Base-by-base conservation (phyloP, 441 rosid genomes). In the Lepidium campestre region DNA sequence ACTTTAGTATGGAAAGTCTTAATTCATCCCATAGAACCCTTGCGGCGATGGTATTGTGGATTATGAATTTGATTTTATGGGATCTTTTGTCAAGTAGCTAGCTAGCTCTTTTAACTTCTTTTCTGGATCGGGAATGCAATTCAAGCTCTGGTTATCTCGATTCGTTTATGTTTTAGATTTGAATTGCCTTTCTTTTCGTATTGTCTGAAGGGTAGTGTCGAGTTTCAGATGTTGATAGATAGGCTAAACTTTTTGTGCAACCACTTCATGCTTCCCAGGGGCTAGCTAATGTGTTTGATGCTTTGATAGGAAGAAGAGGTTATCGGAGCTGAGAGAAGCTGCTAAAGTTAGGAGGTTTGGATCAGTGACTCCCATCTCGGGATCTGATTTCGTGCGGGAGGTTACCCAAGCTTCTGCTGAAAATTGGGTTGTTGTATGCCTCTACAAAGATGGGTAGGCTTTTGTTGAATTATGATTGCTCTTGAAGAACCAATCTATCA, bases 371-470 rank as follows among this genome's bases (percentile, higher is more conserved):
- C 97, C 88, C 4, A 92, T 95, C 68, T 92, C 97, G 0, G 88
- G 95, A 44, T 86, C 98, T 0, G 97, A 95, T 82, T 95, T 88
- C 35, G 86, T 95, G 6, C 75, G 96, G 45, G 96, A 95, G 79
- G 99, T 92, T 39, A 87, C 98, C 0, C 91, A 92, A 79, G 95
- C 98, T 50, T 88, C 92, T 9, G 80, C 90, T 53, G 98, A 95
- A 72, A 91, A 83, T 65, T 95, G 98, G 99, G 96, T 95, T 14
- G 92, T 95, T 46, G 95, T 90, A 59, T 73, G 90, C 47, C 97
- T 95, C 76, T 88, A 85, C 82, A 92, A 90, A 77, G 98, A 92
- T 54, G 93, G 99, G 98, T 91, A 86, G 46, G 47, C 8, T 19
- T 65, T 49, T 62, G 4, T 18, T 65, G 23, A 39, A 40, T 19